Evolutionary conservation across 495 filamentous ascomycete species (phyloP).

Genomic region (Daldinia vernicosa): DNA sequence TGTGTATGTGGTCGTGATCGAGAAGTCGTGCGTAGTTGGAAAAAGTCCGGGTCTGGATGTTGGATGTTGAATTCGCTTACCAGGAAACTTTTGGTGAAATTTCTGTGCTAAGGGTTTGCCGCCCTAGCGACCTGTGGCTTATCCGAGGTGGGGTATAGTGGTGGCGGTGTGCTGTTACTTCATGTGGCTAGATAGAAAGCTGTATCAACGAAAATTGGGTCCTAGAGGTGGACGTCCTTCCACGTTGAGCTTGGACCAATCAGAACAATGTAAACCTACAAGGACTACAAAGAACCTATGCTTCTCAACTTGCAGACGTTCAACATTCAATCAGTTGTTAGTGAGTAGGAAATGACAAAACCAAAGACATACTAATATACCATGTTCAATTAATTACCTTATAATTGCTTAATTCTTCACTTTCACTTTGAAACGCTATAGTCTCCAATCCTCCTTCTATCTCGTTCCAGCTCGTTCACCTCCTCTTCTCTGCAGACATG

Average conservation of each 20-base stretch:
- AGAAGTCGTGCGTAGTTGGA: constrained; percentile 38
- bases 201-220: background rate
- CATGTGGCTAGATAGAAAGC: background rate
- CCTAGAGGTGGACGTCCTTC: background rate
- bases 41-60: constrained; percentile 35
- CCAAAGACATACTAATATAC: constrained; percentile 8
- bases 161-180: background rate
- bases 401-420: background rate
- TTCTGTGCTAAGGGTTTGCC: constrained; percentile 50
- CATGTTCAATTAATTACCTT: constrained; percentile 6
- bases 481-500: constrained; percentile 57
- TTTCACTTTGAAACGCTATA: background rate
- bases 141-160: background rate
- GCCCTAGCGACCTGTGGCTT: constrained; percentile 43
- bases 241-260: constrained; percentile 14
- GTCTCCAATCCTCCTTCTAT: background rate
- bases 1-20: constrained; percentile 40
- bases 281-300: constrained; percentile 17
- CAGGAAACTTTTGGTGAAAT: constrained; percentile 42
- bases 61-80: constrained; percentile 45
- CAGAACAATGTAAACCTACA: background rate
- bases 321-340: background rate
- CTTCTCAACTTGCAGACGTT: constrained; percentile 1
- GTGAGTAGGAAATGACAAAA: constrained; percentile 5
- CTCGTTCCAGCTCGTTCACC: background rate